Percentiles rank a stretch among this genome's conserved stretches.
These are phyloP conservation scores for Beauveria scarabaeidicola DNA, from an alignment of 2,329 filamentous ascomycete species.

Conservation along the genomic window DNA sequence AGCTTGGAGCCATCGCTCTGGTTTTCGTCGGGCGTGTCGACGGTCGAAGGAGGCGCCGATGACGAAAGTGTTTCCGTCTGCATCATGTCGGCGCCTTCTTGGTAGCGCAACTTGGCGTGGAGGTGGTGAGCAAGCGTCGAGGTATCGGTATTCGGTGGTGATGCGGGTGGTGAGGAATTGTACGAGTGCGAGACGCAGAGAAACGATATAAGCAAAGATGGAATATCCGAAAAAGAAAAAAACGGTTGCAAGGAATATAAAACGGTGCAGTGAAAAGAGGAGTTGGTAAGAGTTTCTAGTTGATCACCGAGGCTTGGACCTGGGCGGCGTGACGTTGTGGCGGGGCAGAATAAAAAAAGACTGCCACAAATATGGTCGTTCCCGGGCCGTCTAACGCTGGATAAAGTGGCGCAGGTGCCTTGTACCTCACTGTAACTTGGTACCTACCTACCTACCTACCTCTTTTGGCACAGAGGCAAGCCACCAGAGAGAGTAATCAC, in stretches of 20 bases:
- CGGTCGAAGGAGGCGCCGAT: slow-evolving; percentile 24
- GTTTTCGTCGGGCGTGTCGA: slow-evolving; percentile 33
- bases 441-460: too few relatives aligned
- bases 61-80: slow-evolving; percentile 28
- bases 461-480: not conserved
- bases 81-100: slow-evolving; percentile 1
- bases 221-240: not conserved
- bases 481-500: not conserved
- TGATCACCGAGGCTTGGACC: slow-evolving; percentile 7
- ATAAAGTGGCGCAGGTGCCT: not conserved
- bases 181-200: not conserved
- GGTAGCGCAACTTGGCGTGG: not conserved
- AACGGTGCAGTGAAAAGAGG: slow-evolving; percentile 3
- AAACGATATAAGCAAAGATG: not conserved
- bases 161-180: not conserved
- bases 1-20: slow-evolving; percentile 80
- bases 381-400: not conserved
- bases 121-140: not conserved
- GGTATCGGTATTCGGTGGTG: not conserved
- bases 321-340: slow-evolving; percentile 7
- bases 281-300: slow-evolving; percentile 1
- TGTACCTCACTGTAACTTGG: not conserved
- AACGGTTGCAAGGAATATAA: slow-evolving; percentile 1
- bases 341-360: slow-evolving; percentile 5
- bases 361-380: not conserved